Base-by-base conservation (phyloP, 805 yeast species). In the Maudiozyma barnettii region DNA sequence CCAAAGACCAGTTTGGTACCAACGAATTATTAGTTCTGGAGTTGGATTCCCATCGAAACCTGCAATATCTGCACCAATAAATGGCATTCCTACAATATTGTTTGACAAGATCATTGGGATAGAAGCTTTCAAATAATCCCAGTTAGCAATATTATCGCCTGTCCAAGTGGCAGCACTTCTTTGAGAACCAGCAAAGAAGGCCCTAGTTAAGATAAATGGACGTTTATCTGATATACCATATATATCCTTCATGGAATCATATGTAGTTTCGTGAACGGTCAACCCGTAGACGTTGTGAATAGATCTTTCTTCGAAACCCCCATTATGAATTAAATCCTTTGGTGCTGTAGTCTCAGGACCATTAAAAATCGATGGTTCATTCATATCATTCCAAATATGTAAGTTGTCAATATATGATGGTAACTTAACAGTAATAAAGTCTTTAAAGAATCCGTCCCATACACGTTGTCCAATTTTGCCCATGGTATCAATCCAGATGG, bases 301-400 rank as follows among this genome's bases (percentile, higher is more conserved):
- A 4, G 95, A 87, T 50, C 99, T 79, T 61, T 91, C 95, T 64
- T 93, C 98, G 79, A 82, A 81, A 16, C 79, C 76, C 3, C 88
- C 95, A 59, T 70, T 75, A 55, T 91, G 96, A 36, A 90, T 56
- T 20, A 76, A 67, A 64, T 89, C 95, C 56, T 84, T 84, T 31
- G 95, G 95, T 19, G 93, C 80, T 0, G 95, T 70, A 0, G 96
- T 88, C 64, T 93, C 99, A 1, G 98, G 95, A 2, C 98, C 99
- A 55, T 82, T 78, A 62, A 93, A 93, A 5, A 93, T 83, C 0
- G 97, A 87, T 1, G 98, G 97, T 67, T 93, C 99, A 66, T 85
- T 87, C 99, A 93, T 93, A 64, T 93, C 99, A 65, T 91, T 93
- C 99, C 99, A 93, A 18, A 93, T 69, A 58, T 82, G 82, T 42